Percentiles rank a stretch among this genome's conserved stretches.
Evolutionary conservation across 192 early-diverging fungal species (phyloP).

Genomic region (Backusella sp.): DNA sequence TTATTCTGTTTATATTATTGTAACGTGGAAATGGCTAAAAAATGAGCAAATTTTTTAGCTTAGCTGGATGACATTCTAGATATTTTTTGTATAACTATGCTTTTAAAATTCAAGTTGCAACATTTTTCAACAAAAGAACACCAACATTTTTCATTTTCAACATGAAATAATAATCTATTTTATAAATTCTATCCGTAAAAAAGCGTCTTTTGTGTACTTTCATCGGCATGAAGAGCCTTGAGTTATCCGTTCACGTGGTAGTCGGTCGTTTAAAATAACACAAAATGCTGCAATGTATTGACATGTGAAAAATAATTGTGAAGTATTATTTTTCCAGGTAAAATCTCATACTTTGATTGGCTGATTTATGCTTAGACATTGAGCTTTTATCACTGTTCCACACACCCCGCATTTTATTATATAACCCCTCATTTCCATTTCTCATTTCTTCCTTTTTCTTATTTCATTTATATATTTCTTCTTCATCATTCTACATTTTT

Average conservation of each 20-base stretch:
- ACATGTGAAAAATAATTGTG: conserved; percentile 4
- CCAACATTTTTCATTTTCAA: neutral
- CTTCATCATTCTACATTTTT: neutral
- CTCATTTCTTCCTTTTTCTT: neutral
- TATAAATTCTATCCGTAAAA: neutral
- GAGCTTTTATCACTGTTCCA: neutral
- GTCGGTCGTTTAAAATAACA: conserved; percentile 4
- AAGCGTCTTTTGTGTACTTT: neutral
- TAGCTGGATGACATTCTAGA: neutral
- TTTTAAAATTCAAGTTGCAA: neutral
- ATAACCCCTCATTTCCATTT: neutral
- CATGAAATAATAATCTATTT: neutral
- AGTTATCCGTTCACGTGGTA: neutral
- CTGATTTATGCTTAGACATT: neutral
- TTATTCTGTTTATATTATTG: neutral
- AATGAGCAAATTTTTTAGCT: neutral
- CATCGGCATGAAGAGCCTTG: conserved; percentile 5
- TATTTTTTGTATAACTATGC: neutral
- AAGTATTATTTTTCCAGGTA: conserved; percentile 5
- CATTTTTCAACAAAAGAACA: neutral
- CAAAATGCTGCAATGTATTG: neutral
- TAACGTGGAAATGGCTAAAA: neutral
- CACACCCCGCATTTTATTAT: conserved; percentile 1
- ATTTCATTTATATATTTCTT: neutral
- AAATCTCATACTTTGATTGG: neutral